phyloP scores from a whole-genome alignment of 495 filamentous ascomycete species.

The Talaromyces liani region DNA sequence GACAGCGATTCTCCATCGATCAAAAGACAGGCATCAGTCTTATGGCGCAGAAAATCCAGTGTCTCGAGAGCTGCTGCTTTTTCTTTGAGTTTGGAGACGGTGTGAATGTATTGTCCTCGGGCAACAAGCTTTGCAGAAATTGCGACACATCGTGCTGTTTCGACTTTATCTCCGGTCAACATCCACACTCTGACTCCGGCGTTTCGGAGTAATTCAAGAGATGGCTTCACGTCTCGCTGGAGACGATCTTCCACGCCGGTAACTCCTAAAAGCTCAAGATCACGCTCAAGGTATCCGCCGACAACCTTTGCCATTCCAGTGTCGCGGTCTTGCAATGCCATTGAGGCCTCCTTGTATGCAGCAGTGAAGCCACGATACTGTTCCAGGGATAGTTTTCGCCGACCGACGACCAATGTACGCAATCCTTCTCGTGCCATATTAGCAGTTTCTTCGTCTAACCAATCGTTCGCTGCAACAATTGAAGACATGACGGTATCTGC shows the following conservation, averaged over 20 bases:
- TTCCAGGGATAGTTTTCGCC: constrained; percentile 66
- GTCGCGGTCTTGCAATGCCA: constrained; percentile 74
- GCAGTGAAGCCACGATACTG: constrained; percentile 74
- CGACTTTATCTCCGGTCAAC: constrained; percentile 98
- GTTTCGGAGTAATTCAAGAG: constrained; percentile 88
- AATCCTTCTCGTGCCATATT: constrained; percentile 98
- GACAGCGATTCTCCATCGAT: constrained; percentile 90
- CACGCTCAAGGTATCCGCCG: constrained; percentile 72
- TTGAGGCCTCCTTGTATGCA: constrained; percentile 69
- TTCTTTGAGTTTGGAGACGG: constrained; percentile 64
- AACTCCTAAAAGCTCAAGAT: constrained; percentile 88
- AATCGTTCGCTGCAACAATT: constrained; percentile 93
- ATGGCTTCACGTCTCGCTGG: constrained; percentile 90
- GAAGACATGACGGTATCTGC: constrained; percentile 95
- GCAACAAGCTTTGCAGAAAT: constrained; percentile 92
- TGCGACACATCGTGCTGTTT: constrained; percentile 94
- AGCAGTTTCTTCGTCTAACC: constrained; percentile 96
- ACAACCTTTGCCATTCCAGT: constrained; percentile 72
- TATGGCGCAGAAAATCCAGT: constrained; percentile 80
- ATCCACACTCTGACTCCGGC: constrained; percentile 99
- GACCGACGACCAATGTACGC: constrained; percentile 86
- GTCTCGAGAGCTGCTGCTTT: constrained; percentile 66
- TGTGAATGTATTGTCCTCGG: constrained; percentile 92
- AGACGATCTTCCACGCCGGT: constrained; percentile 97
- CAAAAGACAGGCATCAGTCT: constrained; percentile 80